Percentiles rank a stretch among this genome's conserved stretches.
phyloP scores from a whole-genome alignment of 139 green algal genomes.

The Closterium sp. region DNA sequence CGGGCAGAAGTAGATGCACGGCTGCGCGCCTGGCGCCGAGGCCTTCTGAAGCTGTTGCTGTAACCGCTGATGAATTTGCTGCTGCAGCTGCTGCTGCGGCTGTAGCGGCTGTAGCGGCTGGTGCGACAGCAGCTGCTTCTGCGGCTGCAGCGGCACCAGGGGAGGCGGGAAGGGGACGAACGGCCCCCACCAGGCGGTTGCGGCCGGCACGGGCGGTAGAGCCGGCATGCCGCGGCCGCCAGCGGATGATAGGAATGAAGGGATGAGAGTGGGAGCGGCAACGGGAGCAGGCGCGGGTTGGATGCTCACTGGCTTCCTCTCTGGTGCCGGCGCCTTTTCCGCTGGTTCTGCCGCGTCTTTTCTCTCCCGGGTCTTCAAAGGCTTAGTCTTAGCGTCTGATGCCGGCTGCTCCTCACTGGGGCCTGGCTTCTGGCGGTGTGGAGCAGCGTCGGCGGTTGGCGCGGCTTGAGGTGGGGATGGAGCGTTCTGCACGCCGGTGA shows the following conservation, averaged over 20 bases:
- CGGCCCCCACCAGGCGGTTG: not conserved
- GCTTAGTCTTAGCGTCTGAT: not conserved
- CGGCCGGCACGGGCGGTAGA: not conserved
- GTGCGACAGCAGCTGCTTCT: not conserved
- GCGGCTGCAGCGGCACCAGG: not conserved
- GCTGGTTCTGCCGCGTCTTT: not conserved
- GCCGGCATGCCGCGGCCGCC: not conserved
- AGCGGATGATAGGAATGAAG: not conserved
- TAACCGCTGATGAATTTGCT: not conserved
- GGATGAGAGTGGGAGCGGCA: not conserved
- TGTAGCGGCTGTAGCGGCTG: not conserved
- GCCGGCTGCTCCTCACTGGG: not conserved
- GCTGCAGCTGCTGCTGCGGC: not conserved
- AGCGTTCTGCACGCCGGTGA: not conserved
- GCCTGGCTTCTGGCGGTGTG: not conserved
- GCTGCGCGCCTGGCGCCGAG: not conserved
- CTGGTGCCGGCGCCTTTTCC: not conserved
- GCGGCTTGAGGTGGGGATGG: no score
- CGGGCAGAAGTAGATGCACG: not conserved
- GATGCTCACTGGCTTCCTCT: not conserved
- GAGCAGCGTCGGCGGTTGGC: no score
- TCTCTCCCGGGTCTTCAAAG: not conserved
- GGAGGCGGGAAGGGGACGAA: not conserved
- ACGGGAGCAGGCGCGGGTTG: not conserved
- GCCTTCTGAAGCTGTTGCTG: not conserved